Evolutionary conservation across 2,329 filamentous ascomycete species (phyloP), one percentile per base, ranked within the genome.

Genomic region (Penicillium sp.): DNA sequence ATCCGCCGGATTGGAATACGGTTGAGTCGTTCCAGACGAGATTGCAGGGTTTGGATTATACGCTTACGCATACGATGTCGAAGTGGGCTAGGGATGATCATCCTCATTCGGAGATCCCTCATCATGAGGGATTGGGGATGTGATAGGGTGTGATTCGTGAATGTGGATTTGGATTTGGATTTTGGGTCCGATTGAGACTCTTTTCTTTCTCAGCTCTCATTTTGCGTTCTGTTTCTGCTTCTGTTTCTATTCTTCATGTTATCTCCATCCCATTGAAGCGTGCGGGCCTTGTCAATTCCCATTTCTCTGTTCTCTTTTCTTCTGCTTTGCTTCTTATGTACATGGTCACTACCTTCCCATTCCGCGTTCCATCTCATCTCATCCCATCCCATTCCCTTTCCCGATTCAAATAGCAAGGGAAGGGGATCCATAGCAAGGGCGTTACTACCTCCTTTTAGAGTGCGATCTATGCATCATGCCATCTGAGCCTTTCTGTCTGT

Each of bases 81-180:
- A 59, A 57, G 36, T 61, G 59, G 59, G 51, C 54, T 1, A 40
- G 54, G 9, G 57, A 58, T 6, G 51, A 55, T 35, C 57, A 61
- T 42, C 56, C 59, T 13, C 59, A 58, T n/a, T 49, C 54, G 13
- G 59, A 60, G 35, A 44, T 54, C 14, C 40, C 41, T 34, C 54
- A 62, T 14, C 58, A 61, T 19, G 59, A 61, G 28, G 57, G 57
- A 16, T 38, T 59, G 31, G 59, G 59, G 11, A 42, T 60, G 49
- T 61, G 50, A 61, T 44, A 40, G 2, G 22, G 7, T n/a, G n/a
- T n/a, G n/a, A n/a, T n/a, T n/a, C 6, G 19, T 22, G 19, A 22
- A 22, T 22, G 19, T 22, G 19, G 6, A 22, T 28, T 13, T 50
- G 29, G 40, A n/a, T n/a, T n/a, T n/a, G n/a, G n/a, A n/a, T 29